Percentiles rank a stretch among this genome's conserved stretches.
phyloP scores from a whole-genome alignment of 163 green algal species.

The Smithsoniella earleae region DNA sequence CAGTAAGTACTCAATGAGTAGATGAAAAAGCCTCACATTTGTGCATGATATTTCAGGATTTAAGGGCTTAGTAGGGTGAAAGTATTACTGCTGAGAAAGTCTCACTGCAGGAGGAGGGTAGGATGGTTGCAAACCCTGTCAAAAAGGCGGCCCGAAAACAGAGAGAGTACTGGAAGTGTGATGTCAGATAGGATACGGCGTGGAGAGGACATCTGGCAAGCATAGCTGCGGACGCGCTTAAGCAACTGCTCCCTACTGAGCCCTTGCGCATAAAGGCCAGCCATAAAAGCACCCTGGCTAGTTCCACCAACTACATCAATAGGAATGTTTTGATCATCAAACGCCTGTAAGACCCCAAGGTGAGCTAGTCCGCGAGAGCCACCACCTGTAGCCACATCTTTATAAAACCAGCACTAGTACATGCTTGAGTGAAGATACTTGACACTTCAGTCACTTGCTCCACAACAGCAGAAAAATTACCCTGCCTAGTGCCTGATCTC shows the following conservation, averaged over 20 bases:
- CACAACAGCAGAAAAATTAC: not conserved
- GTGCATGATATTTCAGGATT: too few species aligned
- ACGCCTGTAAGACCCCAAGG: slow-evolving; percentile 62
- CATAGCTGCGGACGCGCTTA: slow-evolving; percentile 44
- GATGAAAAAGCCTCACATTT: too few species aligned
- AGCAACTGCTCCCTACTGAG: slow-evolving; percentile 40
- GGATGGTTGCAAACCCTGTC: slow-evolving; percentile 52
- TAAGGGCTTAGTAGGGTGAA: too few species aligned
- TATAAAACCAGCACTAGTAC: not conserved
- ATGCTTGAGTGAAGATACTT: not conserved
- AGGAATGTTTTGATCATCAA: slow-evolving; percentile 60
- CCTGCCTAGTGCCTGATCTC: too few species aligned
- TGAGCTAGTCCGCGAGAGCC: slow-evolving; percentile 56
- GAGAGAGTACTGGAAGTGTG: slow-evolving; percentile 59
- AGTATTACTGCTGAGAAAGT: too few species aligned
- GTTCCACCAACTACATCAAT: slow-evolving; percentile 68
- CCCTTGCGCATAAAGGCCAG: slow-evolving; percentile 57
- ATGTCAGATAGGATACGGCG: slow-evolving; percentile 61
- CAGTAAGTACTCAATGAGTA: too few species aligned
- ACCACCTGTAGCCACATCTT: slow-evolving; percentile 31
- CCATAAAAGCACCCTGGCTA: slow-evolving; percentile 71
- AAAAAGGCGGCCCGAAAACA: slow-evolving; percentile 61
- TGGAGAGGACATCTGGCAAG: slow-evolving; percentile 50
- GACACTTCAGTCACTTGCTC: not conserved
- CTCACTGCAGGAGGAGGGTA: too few species aligned